phyloP scores from a whole-genome alignment of 2,329 filamentous ascomycete species.

The Pestalotiopsis sp. region DNA sequence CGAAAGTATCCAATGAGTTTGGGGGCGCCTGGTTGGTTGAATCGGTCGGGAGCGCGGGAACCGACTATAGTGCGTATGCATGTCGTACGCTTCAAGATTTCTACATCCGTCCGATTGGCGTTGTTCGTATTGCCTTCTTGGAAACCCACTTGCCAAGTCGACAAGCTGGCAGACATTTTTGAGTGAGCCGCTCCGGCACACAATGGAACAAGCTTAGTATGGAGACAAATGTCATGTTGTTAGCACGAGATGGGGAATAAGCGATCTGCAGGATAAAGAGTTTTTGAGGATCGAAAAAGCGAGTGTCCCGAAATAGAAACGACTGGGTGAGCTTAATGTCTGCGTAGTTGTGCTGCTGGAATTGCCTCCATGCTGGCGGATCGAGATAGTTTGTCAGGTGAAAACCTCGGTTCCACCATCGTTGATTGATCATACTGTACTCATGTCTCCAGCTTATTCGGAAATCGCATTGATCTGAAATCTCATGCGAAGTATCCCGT shows the following conservation, averaged over 20 bases:
- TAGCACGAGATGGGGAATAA: not conserved
- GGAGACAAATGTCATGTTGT: not conserved
- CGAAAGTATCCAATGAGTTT: not conserved
- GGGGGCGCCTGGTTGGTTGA: not conserved
- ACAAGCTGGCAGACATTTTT: not conserved
- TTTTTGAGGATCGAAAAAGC: not conserved
- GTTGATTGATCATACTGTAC: not conserved
- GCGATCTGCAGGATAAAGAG: not conserved
- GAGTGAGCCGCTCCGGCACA: not conserved
- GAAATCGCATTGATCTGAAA: not conserved
- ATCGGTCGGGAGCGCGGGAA: not conserved
- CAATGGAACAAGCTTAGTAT: not conserved
- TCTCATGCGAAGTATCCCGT: not conserved
- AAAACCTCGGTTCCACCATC: not conserved
- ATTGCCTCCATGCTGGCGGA: not conserved
- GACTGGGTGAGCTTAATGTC: not conserved
- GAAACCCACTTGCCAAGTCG: not conserved
- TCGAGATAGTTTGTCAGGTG: not conserved
- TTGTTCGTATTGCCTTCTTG: not conserved
- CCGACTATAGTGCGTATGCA: not conserved
- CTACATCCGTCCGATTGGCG: not conserved
- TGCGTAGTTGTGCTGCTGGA: too few species aligned
- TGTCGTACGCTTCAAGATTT: not conserved
- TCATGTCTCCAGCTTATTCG: not conserved
- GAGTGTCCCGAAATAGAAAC: not conserved